A percentile compares a stretch with the other conserved stretches of the same genome.
Conservation (phyloP, 148 eudicot genomes). For the Camellia granthamiana region DNA sequence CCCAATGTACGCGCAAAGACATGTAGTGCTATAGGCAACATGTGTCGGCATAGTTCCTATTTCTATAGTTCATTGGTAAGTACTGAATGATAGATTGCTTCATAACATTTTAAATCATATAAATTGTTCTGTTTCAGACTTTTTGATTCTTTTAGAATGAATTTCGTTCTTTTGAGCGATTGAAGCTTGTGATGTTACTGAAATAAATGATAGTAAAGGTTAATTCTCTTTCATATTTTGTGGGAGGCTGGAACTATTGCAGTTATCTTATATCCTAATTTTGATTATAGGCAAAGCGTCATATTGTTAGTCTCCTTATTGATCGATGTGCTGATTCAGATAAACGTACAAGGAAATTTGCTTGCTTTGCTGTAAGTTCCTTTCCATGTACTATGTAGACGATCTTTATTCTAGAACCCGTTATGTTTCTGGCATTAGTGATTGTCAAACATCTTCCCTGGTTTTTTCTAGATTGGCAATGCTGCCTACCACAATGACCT, state of each 20-base stretch:
- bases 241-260: background rate
- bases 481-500: slow-evolving; percentile 87
- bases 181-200: slow-evolving; percentile 2
- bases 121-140: background rate
- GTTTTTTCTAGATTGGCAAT: slow-evolving; percentile 72
- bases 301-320: slow-evolving; percentile 59
- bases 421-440: background rate
- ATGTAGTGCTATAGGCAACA: slow-evolving; percentile 90
- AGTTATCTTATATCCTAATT: background rate
- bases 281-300: slow-evolving; percentile 57
- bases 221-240: background rate
- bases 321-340: slow-evolving; percentile 89
- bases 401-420: background rate
- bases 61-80: slow-evolving; percentile 76
- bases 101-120: background rate
- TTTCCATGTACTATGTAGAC: background rate
- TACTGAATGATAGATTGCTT: slow-evolving; percentile 7
- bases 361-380: slow-evolving; percentile 89
- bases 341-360: slow-evolving; percentile 88
- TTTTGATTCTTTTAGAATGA: background rate
- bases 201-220: no score
- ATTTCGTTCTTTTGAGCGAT: background rate
- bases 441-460: background rate
- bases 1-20: slow-evolving; percentile 79
- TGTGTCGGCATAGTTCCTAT: slow-evolving; percentile 93